Conservation (phyloP, 495 filamentous ascomycete genomes). For the Aspergillus carlsbadensis region DNA sequence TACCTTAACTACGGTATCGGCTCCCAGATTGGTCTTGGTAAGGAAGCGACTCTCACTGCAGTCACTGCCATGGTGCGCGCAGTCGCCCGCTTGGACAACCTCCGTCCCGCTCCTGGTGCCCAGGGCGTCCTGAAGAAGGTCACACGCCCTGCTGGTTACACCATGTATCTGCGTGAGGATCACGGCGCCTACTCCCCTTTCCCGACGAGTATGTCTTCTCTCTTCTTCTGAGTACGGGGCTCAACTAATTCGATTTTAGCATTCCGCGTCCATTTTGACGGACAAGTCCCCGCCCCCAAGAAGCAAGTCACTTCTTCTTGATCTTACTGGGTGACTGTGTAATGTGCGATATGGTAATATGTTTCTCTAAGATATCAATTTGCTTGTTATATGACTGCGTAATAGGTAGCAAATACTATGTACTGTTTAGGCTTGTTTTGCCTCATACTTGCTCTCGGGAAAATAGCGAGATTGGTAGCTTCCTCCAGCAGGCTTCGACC, state of each 20-base stretch:
- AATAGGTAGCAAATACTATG: neutral
- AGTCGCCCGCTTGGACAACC: constrained; percentile 53
- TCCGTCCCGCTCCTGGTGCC: constrained; percentile 67
- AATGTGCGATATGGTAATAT: neutral
- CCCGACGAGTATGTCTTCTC: constrained; percentile 57
- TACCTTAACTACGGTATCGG: constrained; percentile 70
- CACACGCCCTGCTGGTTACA: constrained; percentile 55
- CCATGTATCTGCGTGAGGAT: constrained; percentile 73
- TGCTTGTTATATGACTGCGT: constrained; percentile 1
- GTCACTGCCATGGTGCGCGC: constrained; percentile 64
- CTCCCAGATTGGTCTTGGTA: constrained; percentile 61
- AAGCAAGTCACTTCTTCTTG: constrained; percentile 9
- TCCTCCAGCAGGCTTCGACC: too few relatives aligned
- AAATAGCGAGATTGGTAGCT: too few relatives aligned
- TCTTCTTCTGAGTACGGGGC: neutral
- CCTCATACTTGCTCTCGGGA: too few relatives aligned
- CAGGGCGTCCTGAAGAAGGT: constrained; percentile 77
- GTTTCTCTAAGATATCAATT: constrained; percentile 1
- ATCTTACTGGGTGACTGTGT: neutral
- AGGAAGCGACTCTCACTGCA: constrained; percentile 59
- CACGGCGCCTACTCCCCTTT: constrained; percentile 70
- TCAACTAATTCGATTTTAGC: constrained; percentile 28
- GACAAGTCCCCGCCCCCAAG: constrained; percentile 33
- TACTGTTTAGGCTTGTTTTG: neutral
- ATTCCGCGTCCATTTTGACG: constrained; percentile 44